Base-by-base conservation (phyloP, 345 rosid species). In the Sisymbrium irio region DNA sequence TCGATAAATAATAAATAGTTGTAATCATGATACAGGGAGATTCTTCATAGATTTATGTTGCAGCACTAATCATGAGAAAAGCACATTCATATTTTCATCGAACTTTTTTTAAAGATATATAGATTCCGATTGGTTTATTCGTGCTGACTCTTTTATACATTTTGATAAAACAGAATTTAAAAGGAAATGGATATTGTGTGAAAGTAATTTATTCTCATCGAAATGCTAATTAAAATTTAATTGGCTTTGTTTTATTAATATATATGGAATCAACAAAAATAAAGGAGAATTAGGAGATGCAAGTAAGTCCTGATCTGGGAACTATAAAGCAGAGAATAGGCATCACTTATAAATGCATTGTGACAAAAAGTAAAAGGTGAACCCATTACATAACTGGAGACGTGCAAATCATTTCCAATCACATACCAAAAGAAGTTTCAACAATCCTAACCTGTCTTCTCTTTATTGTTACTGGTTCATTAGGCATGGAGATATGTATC, bases 11-110 rank as follows among this genome's bases (percentile, higher is more conserved):
- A 51, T 50, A 27, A 35, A 32, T 25, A 25, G 66, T 37, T 67
- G 11, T 47, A 28, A 59, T 74, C 47, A 75, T 40, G 20, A 59
- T 22, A 10, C 63, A 3, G n/a, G 22, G 9, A 66, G 44, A 67
- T 60, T 67, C 62, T 67, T 75, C 73, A 67, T 59, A 67, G 17
- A 59, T 40, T 50, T 50, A 67, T 75, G 78, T 67, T 75, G 73
- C 15, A 17, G 62, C 65, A 66, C 46, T 42, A 75, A 50, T 66
- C 73, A 32, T 67, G 46, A 73, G 40, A 44, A 46, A 55, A 44
- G 72, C 72, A 17, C 72, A 37, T 27, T 44, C 71, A 55, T 33
- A 63, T 51, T 55, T 36, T 61, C 14, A n/a, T 71, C 7, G 7
- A 51, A 3, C 8, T 8, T 49, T 40, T 27, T 27, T 2, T 7